Evolutionary conservation across 768 basidiomycete genomes (phyloP).

Genomic region (Rhodocollybia butyracea): DNA sequence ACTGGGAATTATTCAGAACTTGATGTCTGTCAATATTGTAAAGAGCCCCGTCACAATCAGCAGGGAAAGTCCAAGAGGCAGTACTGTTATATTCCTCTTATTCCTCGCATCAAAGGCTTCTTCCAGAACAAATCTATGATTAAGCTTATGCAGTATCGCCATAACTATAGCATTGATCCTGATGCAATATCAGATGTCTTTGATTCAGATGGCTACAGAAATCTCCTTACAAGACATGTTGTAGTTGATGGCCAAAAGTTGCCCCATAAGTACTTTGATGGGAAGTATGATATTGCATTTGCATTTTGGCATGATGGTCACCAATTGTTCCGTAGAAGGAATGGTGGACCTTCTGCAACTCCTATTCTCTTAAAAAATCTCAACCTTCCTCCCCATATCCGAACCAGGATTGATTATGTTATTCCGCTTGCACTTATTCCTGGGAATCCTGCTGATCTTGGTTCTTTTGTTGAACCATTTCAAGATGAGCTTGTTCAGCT

Average conservation of each 20-base stretch:
- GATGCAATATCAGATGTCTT: constrained; percentile 31
- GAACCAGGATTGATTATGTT: constrained; percentile 31
- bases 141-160: constrained; percentile 21
- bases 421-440: constrained; percentile 42
- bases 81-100: constrained; percentile 34
- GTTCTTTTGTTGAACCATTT: constrained; percentile 41
- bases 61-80: constrained; percentile 18
- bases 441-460: constrained; percentile 38
- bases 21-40: constrained; percentile 24
- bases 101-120: constrained; percentile 21
- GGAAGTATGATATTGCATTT: constrained; percentile 38
- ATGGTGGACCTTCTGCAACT: constrained; percentile 29
- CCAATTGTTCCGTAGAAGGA: constrained; percentile 26
- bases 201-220: constrained; percentile 28
- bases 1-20: constrained; percentile 16
- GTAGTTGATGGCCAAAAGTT: constrained; percentile 20
- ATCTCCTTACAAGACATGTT: constrained; percentile 20
- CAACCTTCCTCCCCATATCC: constrained; percentile 32
- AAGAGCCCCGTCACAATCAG: constrained; percentile 19
- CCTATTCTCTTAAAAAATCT: constrained; percentile 40
- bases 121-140: constrained; percentile 18
- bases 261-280: constrained; percentile 30
- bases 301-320: constrained; percentile 42
- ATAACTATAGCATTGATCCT: constrained; percentile 16
- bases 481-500: constrained; percentile 35